Evolutionary conservation across 2,329 filamentous ascomycete genomes (phyloP), one percentile per base, ranked within the genome.

Genomic region (Chaetomiaceae sp.): DNA sequence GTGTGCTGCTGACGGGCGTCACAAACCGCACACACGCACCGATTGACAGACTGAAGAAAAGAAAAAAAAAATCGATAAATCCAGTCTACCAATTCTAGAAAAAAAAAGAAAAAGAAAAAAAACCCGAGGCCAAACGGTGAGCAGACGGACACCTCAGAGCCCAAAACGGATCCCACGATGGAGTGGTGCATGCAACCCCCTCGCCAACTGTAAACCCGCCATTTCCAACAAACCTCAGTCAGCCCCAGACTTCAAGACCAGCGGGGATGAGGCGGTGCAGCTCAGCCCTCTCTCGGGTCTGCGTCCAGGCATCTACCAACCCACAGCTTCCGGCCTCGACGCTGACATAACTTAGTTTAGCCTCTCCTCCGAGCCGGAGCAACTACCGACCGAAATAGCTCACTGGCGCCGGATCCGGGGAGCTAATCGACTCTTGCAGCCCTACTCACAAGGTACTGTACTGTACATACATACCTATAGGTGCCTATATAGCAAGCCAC

Each of bases 51-150:
- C 8, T 10, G 9, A n/a, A 14, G 14, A 49, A 50, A 21, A 23
- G 2, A 37, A 38, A 38, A 45, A 46, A 34, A 3, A 46, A 43
- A 44, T 44, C 32, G 33, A 48, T 48, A 40, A 53, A 53, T 44
- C 38, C 18, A 40, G 23, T 2, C 30, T 7, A 1, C 9, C 18
- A 30, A 29, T 30, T 38, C 9, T 21, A n/a, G n/a, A n/a, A n/a
- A n/a, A n/a, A n/a, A n/a, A n/a, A n/a, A n/a, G n/a, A n/a, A n/a
- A n/a, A n/a, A n/a, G n/a, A n/a, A n/a, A n/a, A n/a, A n/a, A n/a
- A n/a, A n/a, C n/a, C n/a, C n/a, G n/a, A n/a, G n/a, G n/a, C n/a
- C 29, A 53, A 53, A 53, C 51, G 44, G 51, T 29, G 38, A 21
- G n/a, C 4, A 6, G 9, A 18, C 29, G 21, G 37, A 16, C 5